These are phyloP conservation scores for Trametes sanguinea DNA, from an alignment of 768 basidiomycete genomes.

Conservation along the genomic window DNA sequence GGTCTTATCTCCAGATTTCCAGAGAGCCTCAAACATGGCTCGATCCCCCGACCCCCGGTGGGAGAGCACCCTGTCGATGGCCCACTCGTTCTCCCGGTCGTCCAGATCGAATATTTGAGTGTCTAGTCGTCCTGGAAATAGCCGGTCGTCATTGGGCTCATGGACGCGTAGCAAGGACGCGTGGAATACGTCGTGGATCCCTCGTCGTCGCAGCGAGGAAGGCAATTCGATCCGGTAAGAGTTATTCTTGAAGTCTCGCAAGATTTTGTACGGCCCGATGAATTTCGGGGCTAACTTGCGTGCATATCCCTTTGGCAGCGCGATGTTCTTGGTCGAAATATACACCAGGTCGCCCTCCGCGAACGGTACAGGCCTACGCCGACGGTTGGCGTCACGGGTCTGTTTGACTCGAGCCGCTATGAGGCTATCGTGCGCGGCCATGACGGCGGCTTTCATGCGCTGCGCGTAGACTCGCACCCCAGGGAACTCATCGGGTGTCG, in stretches of 20 bases:
- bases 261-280: constrained; percentile 41
- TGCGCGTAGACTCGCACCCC: constrained; percentile 32
- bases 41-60: constrained; percentile 31
- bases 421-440: constrained; percentile 40
- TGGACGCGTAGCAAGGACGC: constrained; percentile 33
- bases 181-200: constrained; percentile 42
- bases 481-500: constrained; percentile 14
- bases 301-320: constrained; percentile 35
- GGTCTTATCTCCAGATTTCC: constrained; percentile 37
- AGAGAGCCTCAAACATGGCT: constrained; percentile 36
- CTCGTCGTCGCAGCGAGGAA: constrained; percentile 24
- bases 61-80: constrained; percentile 27
- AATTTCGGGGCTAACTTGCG: constrained; percentile 40
- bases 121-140: constrained; percentile 39
- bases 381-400: constrained; percentile 33
- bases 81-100: constrained; percentile 29
- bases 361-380: constrained; percentile 23
- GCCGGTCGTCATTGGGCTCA: constrained; percentile 34
- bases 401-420: constrained; percentile 37
- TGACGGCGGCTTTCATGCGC: constrained; percentile 28
- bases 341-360: constrained; percentile 36
- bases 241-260: constrained; percentile 24
- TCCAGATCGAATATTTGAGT: constrained; percentile 29
- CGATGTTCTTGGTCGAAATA: constrained; percentile 41
- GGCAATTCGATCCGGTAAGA: constrained; percentile 37